Conservation (phyloP, 1,284 basidiomycete genomes). For the Melampsora larici-populina region DNA sequence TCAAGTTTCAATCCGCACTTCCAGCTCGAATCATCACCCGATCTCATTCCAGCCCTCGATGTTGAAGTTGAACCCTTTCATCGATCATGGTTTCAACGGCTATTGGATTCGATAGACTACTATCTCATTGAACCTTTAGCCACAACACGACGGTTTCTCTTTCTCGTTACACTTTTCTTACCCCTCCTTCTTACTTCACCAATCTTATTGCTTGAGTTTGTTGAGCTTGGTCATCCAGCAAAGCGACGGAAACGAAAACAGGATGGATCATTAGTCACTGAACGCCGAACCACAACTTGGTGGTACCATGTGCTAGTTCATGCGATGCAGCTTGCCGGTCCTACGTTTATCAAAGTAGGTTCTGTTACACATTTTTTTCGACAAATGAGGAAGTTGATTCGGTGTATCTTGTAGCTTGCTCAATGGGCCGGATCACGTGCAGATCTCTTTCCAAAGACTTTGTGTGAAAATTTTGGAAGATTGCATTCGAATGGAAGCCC, state of each 20-base stretch:
- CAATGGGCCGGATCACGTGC: conserved; percentile 97
- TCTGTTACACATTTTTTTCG: background rate
- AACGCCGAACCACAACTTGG: conserved; percentile 65
- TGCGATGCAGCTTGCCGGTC: conserved; percentile 91
- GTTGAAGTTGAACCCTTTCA: no score
- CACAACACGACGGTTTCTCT: conserved; percentile 77
- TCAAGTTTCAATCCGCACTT: no score
- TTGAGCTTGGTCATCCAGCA: conserved; percentile 51
- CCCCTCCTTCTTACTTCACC: conserved; percentile 82
- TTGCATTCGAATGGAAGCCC: conserved; percentile 85
- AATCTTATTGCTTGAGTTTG: conserved; percentile 70
- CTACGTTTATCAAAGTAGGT: conserved; percentile 90
- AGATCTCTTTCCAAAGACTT: conserved; percentile 87
- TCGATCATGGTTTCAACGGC: conserved; percentile 43
- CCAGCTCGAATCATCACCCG: no score
- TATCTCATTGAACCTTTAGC: conserved; percentile 79
- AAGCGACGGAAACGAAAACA: conserved; percentile 61
- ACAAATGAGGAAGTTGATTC: no score
- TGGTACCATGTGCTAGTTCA: conserved; percentile 87
- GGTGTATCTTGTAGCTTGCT: conserved; percentile 63
- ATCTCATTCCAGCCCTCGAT: no score
- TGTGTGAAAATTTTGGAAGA: conserved; percentile 80
- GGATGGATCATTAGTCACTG: conserved; percentile 61
- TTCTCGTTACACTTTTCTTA: conserved; percentile 76
- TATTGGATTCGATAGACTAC: conserved; percentile 27